A percentile compares a stretch with the other conserved stretches of the same genome.
Conservation (phyloP, 2,329 filamentous ascomycete species). For the Verticillium isaacii region DNA sequence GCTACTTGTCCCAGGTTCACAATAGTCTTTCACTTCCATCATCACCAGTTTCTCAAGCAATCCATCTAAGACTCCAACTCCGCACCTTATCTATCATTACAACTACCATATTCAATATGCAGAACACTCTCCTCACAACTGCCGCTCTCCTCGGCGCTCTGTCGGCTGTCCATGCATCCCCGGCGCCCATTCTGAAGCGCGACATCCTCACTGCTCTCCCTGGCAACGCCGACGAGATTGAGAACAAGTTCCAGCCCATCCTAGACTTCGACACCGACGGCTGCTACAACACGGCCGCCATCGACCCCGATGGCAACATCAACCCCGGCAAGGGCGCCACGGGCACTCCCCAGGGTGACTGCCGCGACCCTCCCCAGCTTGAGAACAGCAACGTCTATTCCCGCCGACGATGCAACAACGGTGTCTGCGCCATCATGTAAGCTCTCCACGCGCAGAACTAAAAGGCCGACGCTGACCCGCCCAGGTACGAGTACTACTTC, state of each 20-base stretch:
- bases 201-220: constrained; percentile 24
- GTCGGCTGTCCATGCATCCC: constrained; percentile 12
- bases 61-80: not conserved
- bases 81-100: not conserved
- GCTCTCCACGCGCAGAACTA: not conserved
- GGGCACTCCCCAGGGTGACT: constrained; percentile 14
- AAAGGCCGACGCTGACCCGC: not conserved
- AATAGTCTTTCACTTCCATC: not conserved
- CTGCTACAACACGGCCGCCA: constrained; percentile 42
- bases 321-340: constrained; percentile 20
- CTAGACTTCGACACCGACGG: constrained; percentile 34
- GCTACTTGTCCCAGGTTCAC: not conserved
- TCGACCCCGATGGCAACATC: constrained; percentile 27
- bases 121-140: not conserved
- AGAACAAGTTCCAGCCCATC: constrained; percentile 29
- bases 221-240: constrained; percentile 23
- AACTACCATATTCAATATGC: not conserved
- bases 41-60: not conserved
- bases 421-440: constrained; percentile 25
- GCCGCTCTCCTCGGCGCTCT: constrained; percentile 12
- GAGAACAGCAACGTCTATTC: constrained; percentile 25
- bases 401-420: constrained; percentile 26
- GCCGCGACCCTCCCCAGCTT: constrained; percentile 23
- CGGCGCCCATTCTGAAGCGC: constrained; percentile 12
- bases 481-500: constrained; percentile 40